Evolutionary conservation across 371 early-diverging fungal species (phyloP).

Genomic region (Mortierella sp.): DNA sequence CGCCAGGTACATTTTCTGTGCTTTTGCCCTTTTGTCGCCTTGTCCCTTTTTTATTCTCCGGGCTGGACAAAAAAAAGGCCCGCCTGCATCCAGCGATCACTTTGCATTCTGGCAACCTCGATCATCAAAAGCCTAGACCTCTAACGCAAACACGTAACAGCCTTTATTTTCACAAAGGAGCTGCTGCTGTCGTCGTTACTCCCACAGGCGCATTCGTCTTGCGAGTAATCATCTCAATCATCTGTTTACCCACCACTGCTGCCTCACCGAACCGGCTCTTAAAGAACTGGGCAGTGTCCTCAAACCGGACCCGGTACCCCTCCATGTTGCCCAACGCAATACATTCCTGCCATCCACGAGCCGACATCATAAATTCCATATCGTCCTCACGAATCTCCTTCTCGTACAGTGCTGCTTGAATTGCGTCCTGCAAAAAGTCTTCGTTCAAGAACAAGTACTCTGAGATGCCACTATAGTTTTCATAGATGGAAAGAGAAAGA

Average conservation of each 20-base stretch:
- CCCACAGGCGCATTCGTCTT: slow-evolving; percentile 48
- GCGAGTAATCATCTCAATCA: slow-evolving; percentile 74
- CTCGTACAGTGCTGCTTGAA: slow-evolving; percentile 85
- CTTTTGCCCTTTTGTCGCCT: slow-evolving; percentile 4
- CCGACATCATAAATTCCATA: slow-evolving; percentile 91
- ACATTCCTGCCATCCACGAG: slow-evolving; percentile 93
- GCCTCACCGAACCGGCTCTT: slow-evolving; percentile 81
- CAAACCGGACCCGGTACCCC: slow-evolving; percentile 87
- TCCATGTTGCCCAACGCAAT: slow-evolving; percentile 88
- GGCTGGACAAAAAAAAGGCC: neutral
- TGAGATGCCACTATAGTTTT: slow-evolving; percentile 78
- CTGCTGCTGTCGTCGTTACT: neutral
- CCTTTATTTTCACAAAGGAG: neutral
- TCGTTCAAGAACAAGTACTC: slow-evolving; percentile 90
- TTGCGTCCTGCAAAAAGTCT: slow-evolving; percentile 84
- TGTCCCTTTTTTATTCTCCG: slow-evolving; percentile 7
- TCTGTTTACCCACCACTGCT: slow-evolving; percentile 76
- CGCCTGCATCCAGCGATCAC: neutral
- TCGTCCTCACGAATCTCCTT: slow-evolving; percentile 91
- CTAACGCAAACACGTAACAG: neutral
- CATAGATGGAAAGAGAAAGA: neutral
- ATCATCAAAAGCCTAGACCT: slow-evolving; percentile 3
- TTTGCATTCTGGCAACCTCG: neutral
- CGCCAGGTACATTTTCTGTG: neutral
- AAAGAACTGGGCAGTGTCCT: slow-evolving; percentile 86